Evolutionary conservation across 148 eudicot species (phyloP), one percentile per base, ranked within the genome.

Genomic region (Chenopodium album): DNA sequence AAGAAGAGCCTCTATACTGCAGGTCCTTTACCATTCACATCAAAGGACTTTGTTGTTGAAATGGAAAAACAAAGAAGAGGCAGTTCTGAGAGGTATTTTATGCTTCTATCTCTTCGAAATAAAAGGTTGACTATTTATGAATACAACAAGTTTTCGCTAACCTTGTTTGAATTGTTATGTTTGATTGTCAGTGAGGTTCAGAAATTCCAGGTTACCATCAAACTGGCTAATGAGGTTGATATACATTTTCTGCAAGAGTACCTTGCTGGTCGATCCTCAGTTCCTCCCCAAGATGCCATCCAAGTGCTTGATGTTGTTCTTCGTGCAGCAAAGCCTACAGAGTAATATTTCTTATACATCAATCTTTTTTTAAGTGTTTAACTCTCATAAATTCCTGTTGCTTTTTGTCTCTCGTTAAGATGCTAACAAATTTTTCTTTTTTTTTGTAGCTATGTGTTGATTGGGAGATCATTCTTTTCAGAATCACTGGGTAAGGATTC

Each of bases 281-380:
- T 92, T 26, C 47, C 48, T 0, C 90, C 98, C 2, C 98, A 96
- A 52, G 98, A 91, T 48, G 92, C 89, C 4, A 83, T 96, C 3
- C 99, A 96, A 78, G 90, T 80, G 28, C 93, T 94, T 54, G 99
- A 96, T 81, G 92, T 96, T 23, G 97, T 90, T 22, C 82, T 96
- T 1, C 77, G 95, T 44, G 86, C 90, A 29, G 83, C 86, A 0
- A 86, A 85, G 65, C n/a, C n/a, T 6, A 34, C 80, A 47, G 77
- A 84, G 87, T 87, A 84, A 54, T n/a, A 23, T 34, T 12, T 1
- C 62, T 56, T 0, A 14, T 14, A 56, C 62, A 14, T 17, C 4
- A 9, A 7, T 22, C 1, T n/a, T 14, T 28, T 52, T 37, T 17
- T 1, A 23, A n/a, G 20, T 20, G 9, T 17, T 46, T 47, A 44